These are phyloP conservation scores for Excoecaria cochinchinensis DNA, from an alignment of 345 rosid species.

Conservation along the genomic window DNA sequence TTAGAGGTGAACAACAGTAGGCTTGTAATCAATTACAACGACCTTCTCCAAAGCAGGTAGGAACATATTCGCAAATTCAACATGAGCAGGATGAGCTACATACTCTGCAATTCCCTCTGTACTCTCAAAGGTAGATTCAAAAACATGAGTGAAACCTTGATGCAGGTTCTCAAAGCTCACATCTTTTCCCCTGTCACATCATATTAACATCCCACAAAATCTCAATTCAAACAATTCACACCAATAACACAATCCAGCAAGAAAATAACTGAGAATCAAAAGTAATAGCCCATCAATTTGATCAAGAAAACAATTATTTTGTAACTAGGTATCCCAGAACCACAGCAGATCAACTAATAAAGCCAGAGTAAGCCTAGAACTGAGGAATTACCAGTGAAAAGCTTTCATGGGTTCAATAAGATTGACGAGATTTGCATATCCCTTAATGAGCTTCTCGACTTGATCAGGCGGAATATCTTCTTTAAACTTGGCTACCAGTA, in stretches of 20 bases:
- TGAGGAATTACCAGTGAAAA: conserved; percentile 57
- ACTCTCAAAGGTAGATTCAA: conserved; percentile 74
- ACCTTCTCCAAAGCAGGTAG: conserved; percentile 55
- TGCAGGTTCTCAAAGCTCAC: conserved; percentile 78
- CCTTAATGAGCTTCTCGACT: conserved; percentile 57
- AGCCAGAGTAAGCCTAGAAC: not conserved
- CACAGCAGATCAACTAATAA: too few relatives aligned
- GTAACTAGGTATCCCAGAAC: too few relatives aligned
- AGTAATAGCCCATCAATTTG: too few relatives aligned
- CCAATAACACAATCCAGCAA: too few relatives aligned
- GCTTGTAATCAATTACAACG: conserved; percentile 57
- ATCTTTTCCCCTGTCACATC: conserved; percentile 61
- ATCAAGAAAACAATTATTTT: too few relatives aligned
- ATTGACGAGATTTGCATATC: conserved; percentile 66
- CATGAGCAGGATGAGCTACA: conserved; percentile 68
- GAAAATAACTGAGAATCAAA: too few relatives aligned
- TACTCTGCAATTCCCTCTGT: conserved; percentile 68
- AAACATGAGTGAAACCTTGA: conserved; percentile 79
- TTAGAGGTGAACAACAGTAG: conserved; percentile 3
- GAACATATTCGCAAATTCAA: conserved; percentile 53
- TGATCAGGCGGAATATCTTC: conserved; percentile 43
- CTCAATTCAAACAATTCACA: too few relatives aligned
- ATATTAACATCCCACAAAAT: not conserved
- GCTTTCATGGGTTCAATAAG: conserved; percentile 76
- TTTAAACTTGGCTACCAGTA: conserved; percentile 72